Base-by-base conservation (phyloP, 2,329 filamentous ascomycete species). In the Paracamarosporium sp. region DNA sequence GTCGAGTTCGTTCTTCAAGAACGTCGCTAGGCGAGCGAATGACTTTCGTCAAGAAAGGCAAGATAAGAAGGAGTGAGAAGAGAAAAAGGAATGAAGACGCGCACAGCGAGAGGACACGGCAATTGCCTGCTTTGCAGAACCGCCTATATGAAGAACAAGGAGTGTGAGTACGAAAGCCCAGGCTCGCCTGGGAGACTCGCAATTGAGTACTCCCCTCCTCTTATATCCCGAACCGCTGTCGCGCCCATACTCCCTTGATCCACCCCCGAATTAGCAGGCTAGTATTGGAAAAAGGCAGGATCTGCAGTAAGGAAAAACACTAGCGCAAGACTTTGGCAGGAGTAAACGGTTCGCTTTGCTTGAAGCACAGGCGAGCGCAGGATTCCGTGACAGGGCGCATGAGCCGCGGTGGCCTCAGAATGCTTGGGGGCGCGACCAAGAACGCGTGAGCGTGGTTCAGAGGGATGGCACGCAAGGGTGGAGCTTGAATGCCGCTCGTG, bases 271-370 rank as follows among this genome's bases (percentile, higher is more conserved):
- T 47, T 51, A 61, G 60, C 51, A 51, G 36, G 31, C 50, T 40
- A 51, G 51, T 15, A 33, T 24, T 59, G 58, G 60, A 57, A 62
- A 65, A 50, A 62, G 65, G 53, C 65, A 65, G 55, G 68, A 72
- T 70, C 65, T 47, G 59, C 69, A 58, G 69, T 63, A 73, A 71
- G 70, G 68, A 71, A 64, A 69, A 66, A 68, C 66, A 68, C 45
- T 54, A 51, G 59, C 59, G 64, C 57, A 55, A 61, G 25, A 20
- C 35, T 60, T 55, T 61, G 64, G 57, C 53, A 53, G 57, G 27
- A 46, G 5, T 54, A 36, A 27, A 20, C 44, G 43, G 44, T n/a
- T 8, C 22, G 13, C 45, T 54, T 54, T 53, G 12, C 48, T 53
- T 24, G 17, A 50, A 61, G 33, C 40, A 54, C 33, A 57, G 25